Evolutionary conservation across 1,284 basidiomycete species (phyloP).

Genomic region (Fomes fomentarius): DNA sequence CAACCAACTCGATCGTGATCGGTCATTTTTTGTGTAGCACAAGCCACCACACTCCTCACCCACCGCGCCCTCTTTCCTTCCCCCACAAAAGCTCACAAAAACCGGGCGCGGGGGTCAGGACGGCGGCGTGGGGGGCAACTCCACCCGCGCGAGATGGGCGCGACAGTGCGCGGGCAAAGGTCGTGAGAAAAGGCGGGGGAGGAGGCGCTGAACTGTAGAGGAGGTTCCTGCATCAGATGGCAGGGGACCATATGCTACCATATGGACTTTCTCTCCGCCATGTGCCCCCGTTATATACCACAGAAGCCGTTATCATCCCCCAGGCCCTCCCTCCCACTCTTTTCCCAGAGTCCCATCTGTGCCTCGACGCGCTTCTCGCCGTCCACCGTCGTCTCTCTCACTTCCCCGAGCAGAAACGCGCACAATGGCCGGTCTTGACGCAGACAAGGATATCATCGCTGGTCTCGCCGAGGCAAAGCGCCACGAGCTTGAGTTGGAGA

Average conservation of each 20-base stretch:
- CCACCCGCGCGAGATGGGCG: no score
- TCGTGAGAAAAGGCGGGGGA: background rate
- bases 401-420: constrained; percentile 9
- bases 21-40: no score
- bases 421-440: constrained; percentile 34
- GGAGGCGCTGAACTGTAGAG: background rate
- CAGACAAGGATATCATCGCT: constrained; percentile 35
- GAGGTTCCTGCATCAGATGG: background rate
- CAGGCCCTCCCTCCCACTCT: background rate
- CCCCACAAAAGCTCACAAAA: no score
- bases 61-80: no score
- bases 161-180: background rate
- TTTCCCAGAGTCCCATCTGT: constrained; percentile 10
- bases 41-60: no score
- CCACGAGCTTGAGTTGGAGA: constrained; percentile 29
- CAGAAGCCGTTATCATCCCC: constrained; percentile 1
- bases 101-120: no score
- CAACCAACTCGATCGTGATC: no score
- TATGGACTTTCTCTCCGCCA: constrained; percentile 2
- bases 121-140: no score
- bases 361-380: constrained; percentile 3
- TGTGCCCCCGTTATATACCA: constrained; percentile 11
- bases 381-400: background rate
- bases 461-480: constrained; percentile 33
- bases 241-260: background rate